Base-by-base conservation (phyloP, 495 filamentous ascomycete species). In the Penicilliopsis zonata region DNA sequence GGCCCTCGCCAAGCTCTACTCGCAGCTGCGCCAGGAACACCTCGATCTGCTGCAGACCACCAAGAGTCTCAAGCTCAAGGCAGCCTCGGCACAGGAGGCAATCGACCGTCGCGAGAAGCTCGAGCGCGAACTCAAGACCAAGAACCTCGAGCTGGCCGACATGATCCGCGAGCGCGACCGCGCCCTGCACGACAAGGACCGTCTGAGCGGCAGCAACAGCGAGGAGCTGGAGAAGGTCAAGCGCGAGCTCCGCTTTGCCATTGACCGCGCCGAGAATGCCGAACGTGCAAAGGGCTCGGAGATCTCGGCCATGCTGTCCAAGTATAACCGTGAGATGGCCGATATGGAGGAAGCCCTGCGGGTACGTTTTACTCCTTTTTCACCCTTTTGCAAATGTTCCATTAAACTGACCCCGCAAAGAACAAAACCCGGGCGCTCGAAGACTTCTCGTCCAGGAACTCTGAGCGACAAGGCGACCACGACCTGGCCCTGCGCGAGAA, bases 161-260 rank as follows among this genome's bases (percentile, higher is more conserved):
- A 95, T 98, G 90, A 98, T 98, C 37, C 76, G 90, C 4, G 90
- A 98, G 55, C 70, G 90, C 46, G 90, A 98, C 52, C 75, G 90
- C 43, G 90, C 90, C n/a, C 55, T 94, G 24, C 84, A 94, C 40
- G 92, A 98, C 27, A 76, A 83, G 41, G 90, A 98, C 48, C 76
- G 90, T 29, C 49, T 82, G 14, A 73, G 69, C 29, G 92, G 90
- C 30, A 79, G 74, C 24, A 86, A 92, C 53, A 85, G 82, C 49
- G 90, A 98, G 27, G 90, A 98, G 46, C 42, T 94, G 14, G 92
- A 95, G 61, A 95, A 94, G 69, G 55, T 98, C 18, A 92, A 82
- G 73, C 82, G 90, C n/a, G 90, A 98, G 58, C 72, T 98, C 19
- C 79, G 87, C 9, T 79, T 94, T 65, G 90, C 90, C 16, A 57